Evolutionary conservation across 257 asterid species (phyloP).

Genomic region (Thymus quinquecostatus): DNA sequence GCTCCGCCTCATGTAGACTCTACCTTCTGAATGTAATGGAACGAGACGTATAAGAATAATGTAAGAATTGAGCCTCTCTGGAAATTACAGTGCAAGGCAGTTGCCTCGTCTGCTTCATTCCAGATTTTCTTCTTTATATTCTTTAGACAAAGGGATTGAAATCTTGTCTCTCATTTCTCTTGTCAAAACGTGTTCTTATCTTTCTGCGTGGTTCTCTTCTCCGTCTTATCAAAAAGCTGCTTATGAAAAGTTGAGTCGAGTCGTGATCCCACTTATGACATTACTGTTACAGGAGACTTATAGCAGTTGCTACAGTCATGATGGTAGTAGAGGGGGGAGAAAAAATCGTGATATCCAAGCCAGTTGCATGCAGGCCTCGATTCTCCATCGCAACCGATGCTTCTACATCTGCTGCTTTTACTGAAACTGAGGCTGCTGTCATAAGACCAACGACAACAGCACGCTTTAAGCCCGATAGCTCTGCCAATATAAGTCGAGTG

Average conservation of each 20-base stretch:
- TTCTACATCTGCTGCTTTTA: slow-evolving; percentile 41
- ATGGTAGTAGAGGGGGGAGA: slow-evolving; percentile 58
- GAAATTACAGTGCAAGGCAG: background rate
- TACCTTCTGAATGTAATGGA: background rate
- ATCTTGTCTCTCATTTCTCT: slow-evolving; percentile 10
- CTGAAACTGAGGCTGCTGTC: slow-evolving; percentile 51
- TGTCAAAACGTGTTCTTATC: background rate
- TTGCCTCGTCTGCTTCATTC: background rate
- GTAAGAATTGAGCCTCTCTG: background rate
- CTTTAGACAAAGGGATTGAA: background rate
- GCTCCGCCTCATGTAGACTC: background rate
- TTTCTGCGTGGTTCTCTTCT: slow-evolving; percentile 17
- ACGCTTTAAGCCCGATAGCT: slow-evolving; percentile 54
- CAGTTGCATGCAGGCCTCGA: slow-evolving; percentile 80
- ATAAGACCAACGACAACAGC: slow-evolving; percentile 69
- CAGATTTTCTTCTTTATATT: background rate
- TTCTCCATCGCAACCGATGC: slow-evolving; percentile 52
- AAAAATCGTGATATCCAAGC: slow-evolving; percentile 62
- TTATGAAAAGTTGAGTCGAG: background rate
- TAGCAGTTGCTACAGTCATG: slow-evolving; percentile 24
- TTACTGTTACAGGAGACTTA: slow-evolving; percentile 33
- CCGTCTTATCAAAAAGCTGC: slow-evolving; percentile 11
- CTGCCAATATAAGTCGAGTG: slow-evolving; percentile 29
- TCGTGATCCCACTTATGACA: slow-evolving; percentile 20
- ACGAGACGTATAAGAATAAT: background rate